Conservation (phyloP, 2,329 filamentous ascomycete species). For the Paraphoma sp. region DNA sequence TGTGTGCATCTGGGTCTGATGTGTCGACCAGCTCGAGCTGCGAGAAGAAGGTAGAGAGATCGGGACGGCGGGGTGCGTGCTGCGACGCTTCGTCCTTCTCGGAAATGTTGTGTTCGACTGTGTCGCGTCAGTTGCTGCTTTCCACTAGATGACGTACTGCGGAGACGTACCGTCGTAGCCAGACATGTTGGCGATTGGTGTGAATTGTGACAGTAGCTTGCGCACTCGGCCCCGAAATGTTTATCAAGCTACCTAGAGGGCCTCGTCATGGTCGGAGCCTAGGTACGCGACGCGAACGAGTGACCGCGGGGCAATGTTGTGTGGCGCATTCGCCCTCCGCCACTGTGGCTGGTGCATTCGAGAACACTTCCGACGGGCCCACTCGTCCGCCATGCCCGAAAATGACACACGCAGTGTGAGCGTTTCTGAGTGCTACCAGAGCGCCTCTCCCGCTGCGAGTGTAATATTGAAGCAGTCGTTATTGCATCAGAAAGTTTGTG, state of each 20-base stretch:
- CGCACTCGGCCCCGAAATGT: constrained; percentile 6
- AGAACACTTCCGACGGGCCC: no score
- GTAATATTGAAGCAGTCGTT: no score
- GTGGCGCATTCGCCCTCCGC: not conserved
- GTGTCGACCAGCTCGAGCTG: constrained; percentile 66
- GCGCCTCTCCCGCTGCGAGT: no score
- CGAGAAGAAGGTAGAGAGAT: constrained; percentile 70
- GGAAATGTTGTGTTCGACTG: constrained; percentile 59
- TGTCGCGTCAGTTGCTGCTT: constrained; percentile 21
- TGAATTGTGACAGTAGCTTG: constrained; percentile 15
- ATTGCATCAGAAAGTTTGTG: no score
- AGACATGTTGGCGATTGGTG: constrained; percentile 47
- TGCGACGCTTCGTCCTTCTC: constrained; percentile 43
- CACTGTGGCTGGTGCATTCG: not conserved
- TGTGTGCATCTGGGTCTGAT: constrained; percentile 56
- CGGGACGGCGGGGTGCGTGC: constrained; percentile 61
- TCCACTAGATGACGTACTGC: not conserved
- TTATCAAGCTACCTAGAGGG: constrained; percentile 12
- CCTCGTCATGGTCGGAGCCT: constrained; percentile 2
- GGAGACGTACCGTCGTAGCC: constrained; percentile 53
- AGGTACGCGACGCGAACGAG: not conserved
- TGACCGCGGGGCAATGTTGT: not conserved
- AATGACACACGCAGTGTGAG: no score
- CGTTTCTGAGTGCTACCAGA: no score
- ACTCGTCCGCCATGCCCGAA: no score